Conservation (phyloP, 2,329 filamentous ascomycete genomes). For the Aureobasidium mangrovei region DNA sequence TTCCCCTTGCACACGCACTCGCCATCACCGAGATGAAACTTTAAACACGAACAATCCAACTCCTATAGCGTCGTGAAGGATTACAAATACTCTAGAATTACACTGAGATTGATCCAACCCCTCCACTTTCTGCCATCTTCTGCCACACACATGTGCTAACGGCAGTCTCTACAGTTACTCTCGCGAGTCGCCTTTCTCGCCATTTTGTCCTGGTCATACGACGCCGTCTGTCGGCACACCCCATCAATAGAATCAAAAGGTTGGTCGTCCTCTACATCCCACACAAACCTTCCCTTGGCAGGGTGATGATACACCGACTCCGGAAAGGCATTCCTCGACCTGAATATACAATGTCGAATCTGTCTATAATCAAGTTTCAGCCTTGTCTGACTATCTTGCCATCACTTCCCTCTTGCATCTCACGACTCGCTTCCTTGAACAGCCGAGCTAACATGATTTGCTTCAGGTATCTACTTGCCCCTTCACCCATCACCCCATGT, state of each 20-base stretch:
- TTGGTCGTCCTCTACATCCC: constrained; percentile 1
- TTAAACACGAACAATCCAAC: constrained; percentile 47
- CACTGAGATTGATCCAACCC: constrained; percentile 33
- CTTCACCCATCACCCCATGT: neutral
- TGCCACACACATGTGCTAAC: constrained; percentile 4
- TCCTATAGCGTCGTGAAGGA: constrained; percentile 47
- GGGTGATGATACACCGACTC: constrained; percentile 53
- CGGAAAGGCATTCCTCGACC: constrained; percentile 59
- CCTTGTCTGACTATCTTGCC: constrained; percentile 50
- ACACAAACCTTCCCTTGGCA: neutral
- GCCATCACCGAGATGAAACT: constrained; percentile 18
- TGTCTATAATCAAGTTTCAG: constrained; percentile 55
- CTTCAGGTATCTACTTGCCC: constrained; percentile 14
- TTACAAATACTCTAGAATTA: constrained; percentile 45
- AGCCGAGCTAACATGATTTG: constrained; percentile 13
- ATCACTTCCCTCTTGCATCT: constrained; percentile 2
- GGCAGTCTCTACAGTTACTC: neutral
- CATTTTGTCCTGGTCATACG: neutral
- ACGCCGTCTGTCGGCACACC: neutral
- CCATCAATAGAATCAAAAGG: constrained; percentile 12
- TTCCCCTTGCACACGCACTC: neutral
- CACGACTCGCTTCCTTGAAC: neutral
- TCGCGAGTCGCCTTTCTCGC: neutral
- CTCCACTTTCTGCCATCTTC: neutral
- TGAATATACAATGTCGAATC: constrained; percentile 56